Evolutionary conservation across 176 grass and related monocot species (phyloP).

Genomic region (Guadua angustifolia): DNA sequence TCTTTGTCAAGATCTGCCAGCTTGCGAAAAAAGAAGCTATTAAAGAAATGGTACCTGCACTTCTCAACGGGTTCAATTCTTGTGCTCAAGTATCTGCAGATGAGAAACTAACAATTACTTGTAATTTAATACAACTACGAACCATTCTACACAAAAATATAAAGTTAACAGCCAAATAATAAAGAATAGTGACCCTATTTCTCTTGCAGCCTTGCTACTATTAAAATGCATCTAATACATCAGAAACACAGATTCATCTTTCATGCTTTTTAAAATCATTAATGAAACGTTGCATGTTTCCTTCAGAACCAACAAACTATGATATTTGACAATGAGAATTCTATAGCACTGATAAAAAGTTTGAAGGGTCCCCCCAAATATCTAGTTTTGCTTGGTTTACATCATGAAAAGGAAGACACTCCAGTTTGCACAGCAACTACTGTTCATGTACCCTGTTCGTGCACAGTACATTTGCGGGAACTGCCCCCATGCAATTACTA

Average conservation of each 20-base stretch:
- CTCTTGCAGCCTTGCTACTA: background rate
- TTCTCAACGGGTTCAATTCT: slow-evolving; percentile 62
- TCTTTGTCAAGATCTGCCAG: slow-evolving; percentile 98
- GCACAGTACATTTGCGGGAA: too few species aligned
- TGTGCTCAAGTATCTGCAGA: slow-evolving; percentile 78
- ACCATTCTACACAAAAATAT: slow-evolving; percentile 24
- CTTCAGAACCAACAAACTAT: slow-evolving; percentile 4
- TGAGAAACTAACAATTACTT: slow-evolving; percentile 37
- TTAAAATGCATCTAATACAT: slow-evolving; percentile 12
- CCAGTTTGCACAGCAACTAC: too few species aligned
- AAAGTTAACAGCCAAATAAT: slow-evolving; percentile 19
- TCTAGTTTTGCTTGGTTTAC: too few species aligned
- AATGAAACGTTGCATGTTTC: background rate
- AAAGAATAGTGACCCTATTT: background rate
- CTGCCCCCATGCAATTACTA: background rate
- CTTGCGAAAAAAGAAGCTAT: slow-evolving; percentile 99
- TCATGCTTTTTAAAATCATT: background rate
- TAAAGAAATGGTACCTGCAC: slow-evolving; percentile 81
- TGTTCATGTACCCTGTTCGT: too few species aligned
- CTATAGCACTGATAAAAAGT: background rate
- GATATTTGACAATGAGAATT: slow-evolving; percentile 1
- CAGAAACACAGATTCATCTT: background rate
- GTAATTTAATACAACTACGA: slow-evolving; percentile 33
- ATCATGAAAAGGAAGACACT: too few species aligned
- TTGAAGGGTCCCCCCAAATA: background rate